Evolutionary conservation across 345 rosid genomes (phyloP).

Genomic region (Camelina laxa): DNA sequence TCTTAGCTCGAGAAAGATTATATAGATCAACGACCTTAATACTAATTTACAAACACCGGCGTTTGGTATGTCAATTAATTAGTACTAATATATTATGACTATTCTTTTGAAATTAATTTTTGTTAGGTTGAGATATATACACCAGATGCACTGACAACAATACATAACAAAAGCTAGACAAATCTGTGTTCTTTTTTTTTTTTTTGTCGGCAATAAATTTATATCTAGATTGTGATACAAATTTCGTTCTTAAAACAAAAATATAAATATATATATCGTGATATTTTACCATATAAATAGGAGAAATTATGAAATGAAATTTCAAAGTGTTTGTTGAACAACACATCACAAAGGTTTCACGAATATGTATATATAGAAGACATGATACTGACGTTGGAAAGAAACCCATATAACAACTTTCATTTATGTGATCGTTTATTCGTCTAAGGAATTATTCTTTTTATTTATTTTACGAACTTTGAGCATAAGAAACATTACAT

Average conservation of each 20-base stretch:
- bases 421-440: background rate
- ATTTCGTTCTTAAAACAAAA: no score
- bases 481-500: background rate
- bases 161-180: conserved; percentile 29
- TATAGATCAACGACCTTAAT: conserved; percentile 10
- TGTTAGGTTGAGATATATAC: conserved; percentile 35
- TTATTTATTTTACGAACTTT: background rate
- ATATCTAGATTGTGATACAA: conserved; percentile 11
- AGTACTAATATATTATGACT: conserved; percentile 18
- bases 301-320: background rate
- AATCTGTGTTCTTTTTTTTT: no score
- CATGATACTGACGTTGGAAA: background rate
- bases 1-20: background rate
- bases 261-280: background rate
- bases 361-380: background rate
- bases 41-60: conserved; percentile 5
- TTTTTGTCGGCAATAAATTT: background rate
- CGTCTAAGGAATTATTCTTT: background rate
- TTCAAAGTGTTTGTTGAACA: conserved; percentile 12
- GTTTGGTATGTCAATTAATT: conserved; percentile 1
- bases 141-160: conserved; percentile 21
- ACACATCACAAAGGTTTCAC: conserved; percentile 2
- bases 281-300: conserved; percentile 24
- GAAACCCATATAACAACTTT: background rate
- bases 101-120: conserved; percentile 2